Percentiles rank a stretch among this genome's conserved stretches.
These are phyloP conservation scores for Salvia hispanica DNA, from an alignment of 257 asterid genomes.

Conservation along the genomic window DNA sequence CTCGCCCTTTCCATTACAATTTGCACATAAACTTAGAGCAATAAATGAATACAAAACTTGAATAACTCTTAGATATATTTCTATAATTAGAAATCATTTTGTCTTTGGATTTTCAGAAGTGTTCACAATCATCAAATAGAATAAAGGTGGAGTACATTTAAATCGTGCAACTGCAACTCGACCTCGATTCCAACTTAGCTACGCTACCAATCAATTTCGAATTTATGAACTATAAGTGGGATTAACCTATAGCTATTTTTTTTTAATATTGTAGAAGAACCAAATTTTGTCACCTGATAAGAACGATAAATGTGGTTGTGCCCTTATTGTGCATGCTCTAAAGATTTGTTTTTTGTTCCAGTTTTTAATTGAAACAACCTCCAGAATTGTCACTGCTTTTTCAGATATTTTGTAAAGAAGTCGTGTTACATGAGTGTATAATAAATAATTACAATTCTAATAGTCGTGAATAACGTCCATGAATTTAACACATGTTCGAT, in stretches of 20 bases:
- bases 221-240: not conserved
- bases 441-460: too few relatives aligned
- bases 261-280: not conserved
- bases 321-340: too few relatives aligned
- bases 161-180: not conserved
- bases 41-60: constrained; percentile 22
- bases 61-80: not conserved
- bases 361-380: too few relatives aligned
- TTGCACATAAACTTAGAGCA: constrained; percentile 27
- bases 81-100: not conserved
- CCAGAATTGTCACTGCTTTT: too few relatives aligned
- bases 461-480: too few relatives aligned
- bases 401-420: too few relatives aligned
- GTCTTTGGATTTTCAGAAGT: not conserved
- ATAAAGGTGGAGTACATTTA: not conserved
- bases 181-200: constrained; percentile 1
- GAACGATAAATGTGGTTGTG: too few relatives aligned
- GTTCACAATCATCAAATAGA: not conserved
- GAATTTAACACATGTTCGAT: too few relatives aligned
- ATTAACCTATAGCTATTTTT: too few relatives aligned
- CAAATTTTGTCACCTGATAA: not conserved
- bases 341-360: too few relatives aligned
- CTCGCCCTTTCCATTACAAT: constrained; percentile 20
- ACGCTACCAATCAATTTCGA: not conserved
- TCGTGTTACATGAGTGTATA: too few relatives aligned